Evolutionary conservation across 2,329 filamentous ascomycete species (phyloP).

Genomic region (Fusarium sp.): DNA sequence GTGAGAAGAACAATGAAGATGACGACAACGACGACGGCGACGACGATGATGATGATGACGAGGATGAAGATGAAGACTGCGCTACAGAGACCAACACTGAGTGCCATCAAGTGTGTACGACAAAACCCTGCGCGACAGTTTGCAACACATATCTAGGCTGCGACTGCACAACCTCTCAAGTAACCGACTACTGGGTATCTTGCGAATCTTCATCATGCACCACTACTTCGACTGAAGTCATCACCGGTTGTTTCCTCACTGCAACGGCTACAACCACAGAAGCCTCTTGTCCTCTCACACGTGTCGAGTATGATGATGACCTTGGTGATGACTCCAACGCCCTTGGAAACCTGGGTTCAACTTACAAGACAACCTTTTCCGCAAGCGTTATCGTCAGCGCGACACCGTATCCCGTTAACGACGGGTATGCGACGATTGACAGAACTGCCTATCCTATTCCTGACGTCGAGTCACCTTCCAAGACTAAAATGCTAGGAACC

Average conservation of each 20-base stretch:
- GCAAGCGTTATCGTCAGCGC: neutral
- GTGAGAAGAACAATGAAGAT: neutral
- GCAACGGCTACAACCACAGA: constrained; percentile 17
- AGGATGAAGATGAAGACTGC: constrained; percentile 10
- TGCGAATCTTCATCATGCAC: constrained; percentile 15
- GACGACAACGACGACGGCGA: neutral
- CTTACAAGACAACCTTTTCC: constrained; percentile 10
- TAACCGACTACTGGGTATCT: constrained; percentile 29
- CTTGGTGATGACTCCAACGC: neutral
- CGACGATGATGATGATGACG: constrained; percentile 3
- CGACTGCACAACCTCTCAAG: constrained; percentile 19
- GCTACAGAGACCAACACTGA: constrained; percentile 29
- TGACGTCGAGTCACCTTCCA: neutral
- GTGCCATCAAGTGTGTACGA: constrained; percentile 25
- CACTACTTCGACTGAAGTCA: constrained; percentile 5
- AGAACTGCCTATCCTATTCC: constrained; percentile 13
- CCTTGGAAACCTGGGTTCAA: neutral
- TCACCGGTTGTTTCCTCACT: constrained; percentile 16
- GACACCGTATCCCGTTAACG: neutral
- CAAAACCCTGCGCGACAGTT: constrained; percentile 9
- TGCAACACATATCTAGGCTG: constrained; percentile 27
- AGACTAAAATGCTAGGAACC: neutral
- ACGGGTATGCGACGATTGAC: constrained; percentile 17
- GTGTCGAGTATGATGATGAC: neutral
- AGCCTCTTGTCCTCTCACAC: neutral